A percentile compares a stretch with the other conserved stretches of the same genome.
These are phyloP conservation scores for Stephania cephalantha DNA, from an alignment of 164 flowering plant genomes.

Conservation along the genomic window DNA sequence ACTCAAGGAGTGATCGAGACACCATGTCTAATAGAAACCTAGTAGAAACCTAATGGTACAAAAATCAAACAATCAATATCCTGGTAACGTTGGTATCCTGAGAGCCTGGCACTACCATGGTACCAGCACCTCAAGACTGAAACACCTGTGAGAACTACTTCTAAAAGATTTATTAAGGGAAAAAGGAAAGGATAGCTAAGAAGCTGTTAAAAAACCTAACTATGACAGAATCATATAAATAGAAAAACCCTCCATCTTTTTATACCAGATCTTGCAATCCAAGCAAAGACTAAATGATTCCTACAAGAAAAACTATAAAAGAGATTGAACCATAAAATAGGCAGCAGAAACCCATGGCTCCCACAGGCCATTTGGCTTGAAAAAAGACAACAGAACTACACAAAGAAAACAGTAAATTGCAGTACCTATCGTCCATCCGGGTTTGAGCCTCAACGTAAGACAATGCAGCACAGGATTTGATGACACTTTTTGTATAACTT, in stretches of 20 bases:
- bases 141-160: not conserved
- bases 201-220: no score
- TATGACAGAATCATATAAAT: no score
- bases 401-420: not conserved
- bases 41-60: not conserved
- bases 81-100: not conserved
- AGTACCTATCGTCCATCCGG: constrained; percentile 95
- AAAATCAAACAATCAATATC: not conserved
- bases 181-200: no score
- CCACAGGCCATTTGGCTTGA: not conserved
- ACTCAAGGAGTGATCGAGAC: not conserved
- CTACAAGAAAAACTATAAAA: no score
- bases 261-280: not conserved
- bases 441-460: constrained; percentile 99
- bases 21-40: not conserved
- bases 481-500: constrained; percentile 84
- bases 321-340: not conserved
- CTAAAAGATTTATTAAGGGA: no score
- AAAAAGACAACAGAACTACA: constrained; percentile 3
- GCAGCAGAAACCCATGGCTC: not conserved
- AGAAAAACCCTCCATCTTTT: no score
- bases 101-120: not conserved
- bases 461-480: constrained; percentile 92
- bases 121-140: not conserved
- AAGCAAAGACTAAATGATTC: not conserved